Conservation (phyloP, 208 protist genomes). For the Wallacemonas sp. region DNA sequence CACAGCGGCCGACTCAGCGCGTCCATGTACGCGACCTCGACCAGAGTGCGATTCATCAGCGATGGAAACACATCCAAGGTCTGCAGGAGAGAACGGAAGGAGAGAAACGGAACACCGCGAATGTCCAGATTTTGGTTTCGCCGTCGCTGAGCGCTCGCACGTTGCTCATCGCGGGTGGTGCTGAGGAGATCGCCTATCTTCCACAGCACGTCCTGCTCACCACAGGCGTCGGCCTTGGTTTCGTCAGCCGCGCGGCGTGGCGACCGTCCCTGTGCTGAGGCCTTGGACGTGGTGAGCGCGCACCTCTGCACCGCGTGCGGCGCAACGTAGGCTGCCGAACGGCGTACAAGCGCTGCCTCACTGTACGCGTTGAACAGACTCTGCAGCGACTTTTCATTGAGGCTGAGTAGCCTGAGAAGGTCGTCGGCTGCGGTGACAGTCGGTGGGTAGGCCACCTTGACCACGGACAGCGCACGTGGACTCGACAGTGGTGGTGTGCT, state of each 20-base stretch:
- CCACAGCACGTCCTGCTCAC: constrained; percentile 33
- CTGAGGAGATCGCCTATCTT: constrained; percentile 36
- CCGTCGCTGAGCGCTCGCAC: constrained; percentile 19
- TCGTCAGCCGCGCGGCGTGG: no score
- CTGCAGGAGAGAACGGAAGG: constrained; percentile 56
- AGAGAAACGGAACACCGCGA: constrained; percentile 35
- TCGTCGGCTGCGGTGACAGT: constrained; percentile 33
- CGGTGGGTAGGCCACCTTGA: neutral
- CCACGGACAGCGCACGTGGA: neutral
- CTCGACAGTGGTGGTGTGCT: no score
- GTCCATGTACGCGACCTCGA: constrained; percentile 58
- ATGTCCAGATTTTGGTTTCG: constrained; percentile 22
- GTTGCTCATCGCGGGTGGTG: constrained; percentile 25
- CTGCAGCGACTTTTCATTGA: constrained; percentile 60
- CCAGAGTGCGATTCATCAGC: constrained; percentile 39
- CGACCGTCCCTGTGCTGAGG: neutral
- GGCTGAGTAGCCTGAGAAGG: constrained; percentile 43
- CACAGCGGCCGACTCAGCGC: constrained; percentile 50
- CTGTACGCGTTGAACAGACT: constrained; percentile 74
- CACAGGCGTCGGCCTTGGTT: neutral
- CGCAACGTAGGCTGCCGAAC: constrained; percentile 25
- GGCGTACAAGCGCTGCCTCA: constrained; percentile 33
- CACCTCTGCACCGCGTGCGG: constrained; percentile 18
- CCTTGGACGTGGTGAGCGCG: neutral
- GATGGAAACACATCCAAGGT: constrained; percentile 67